phyloP scores from a whole-genome alignment of 2,329 filamentous ascomycete genomes.

The Neoarthrinium moseri region DNA sequence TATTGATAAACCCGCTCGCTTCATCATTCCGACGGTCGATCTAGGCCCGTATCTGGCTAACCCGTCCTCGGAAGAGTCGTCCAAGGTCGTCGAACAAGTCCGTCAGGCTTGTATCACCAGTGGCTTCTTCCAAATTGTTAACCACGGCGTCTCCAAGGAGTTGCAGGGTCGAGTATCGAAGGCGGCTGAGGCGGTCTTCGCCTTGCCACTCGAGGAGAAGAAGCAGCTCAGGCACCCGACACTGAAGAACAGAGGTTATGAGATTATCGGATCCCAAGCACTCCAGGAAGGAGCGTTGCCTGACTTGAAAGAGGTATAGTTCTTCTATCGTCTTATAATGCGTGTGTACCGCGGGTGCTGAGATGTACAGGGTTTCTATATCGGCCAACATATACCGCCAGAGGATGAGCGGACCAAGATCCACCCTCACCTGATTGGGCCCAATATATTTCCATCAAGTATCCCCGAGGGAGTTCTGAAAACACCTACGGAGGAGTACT shows the following conservation, averaged over 20 bases:
- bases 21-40: slow-evolving; percentile 30
- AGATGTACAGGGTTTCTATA: slow-evolving; percentile 17
- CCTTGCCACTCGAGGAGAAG: slow-evolving; percentile 44
- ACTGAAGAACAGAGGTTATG: slow-evolving; percentile 46
- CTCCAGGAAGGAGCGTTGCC: slow-evolving; percentile 41
- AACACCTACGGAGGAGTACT: slow-evolving; percentile 19
- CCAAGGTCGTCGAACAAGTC: slow-evolving; percentile 27
- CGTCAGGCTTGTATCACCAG: slow-evolving; percentile 35
- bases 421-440: slow-evolving; percentile 20
- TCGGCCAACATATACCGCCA: slow-evolving; percentile 18
- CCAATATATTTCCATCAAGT: slow-evolving; percentile 18
- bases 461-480: slow-evolving; percentile 15
- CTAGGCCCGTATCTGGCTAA: slow-evolving; percentile 30
- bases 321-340: background rate
- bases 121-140: slow-evolving; percentile 53
- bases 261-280: slow-evolving; percentile 43
- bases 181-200: slow-evolving; percentile 45
- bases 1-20: slow-evolving; percentile 16
- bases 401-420: slow-evolving; percentile 14
- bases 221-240: slow-evolving; percentile 36
- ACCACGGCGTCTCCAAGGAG: slow-evolving; percentile 40
- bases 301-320: slow-evolving; percentile 43
- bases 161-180: slow-evolving; percentile 40
- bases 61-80: slow-evolving; percentile 22
- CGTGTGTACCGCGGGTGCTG: background rate